Evolutionary conservation across 139 green algal species (phyloP).

Genomic region (Chlamydomonas eustigma): DNA sequence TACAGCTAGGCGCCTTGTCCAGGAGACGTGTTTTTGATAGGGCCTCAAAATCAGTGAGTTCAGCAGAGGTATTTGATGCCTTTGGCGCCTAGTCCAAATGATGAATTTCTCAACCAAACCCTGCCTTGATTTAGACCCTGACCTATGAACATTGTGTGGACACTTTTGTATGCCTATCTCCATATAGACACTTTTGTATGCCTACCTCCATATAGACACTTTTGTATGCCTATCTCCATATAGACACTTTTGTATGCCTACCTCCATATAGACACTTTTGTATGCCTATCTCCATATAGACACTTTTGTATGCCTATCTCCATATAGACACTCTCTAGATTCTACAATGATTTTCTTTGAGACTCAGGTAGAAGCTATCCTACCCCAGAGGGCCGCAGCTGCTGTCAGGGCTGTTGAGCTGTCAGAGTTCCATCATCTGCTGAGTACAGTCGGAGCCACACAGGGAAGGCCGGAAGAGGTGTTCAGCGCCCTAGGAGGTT

Average conservation of each 20-base stretch:
- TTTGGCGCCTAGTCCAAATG: neutral
- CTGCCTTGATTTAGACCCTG: too few species aligned
- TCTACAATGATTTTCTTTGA: neutral
- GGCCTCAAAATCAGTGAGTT: neutral
- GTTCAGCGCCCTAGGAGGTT: conserved; percentile 13
- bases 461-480: neutral
- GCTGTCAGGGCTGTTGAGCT: conserved; percentile 57
- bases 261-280: too few species aligned
- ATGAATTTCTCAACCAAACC: neutral
- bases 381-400: conserved; percentile 5
- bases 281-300: too few species aligned
- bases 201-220: too few species aligned
- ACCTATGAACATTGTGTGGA: too few species aligned
- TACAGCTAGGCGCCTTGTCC: neutral
- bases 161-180: too few species aligned
- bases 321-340: neutral
- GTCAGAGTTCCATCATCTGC: conserved; percentile 5
- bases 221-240: too few species aligned
- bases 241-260: too few species aligned
- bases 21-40: neutral
- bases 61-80: neutral
- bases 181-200: too few species aligned
- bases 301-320: neutral
- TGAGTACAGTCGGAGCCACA: neutral
- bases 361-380: neutral